These are phyloP conservation scores for Yarrowia sp. DNA, from an alignment of 805 yeast species.

Conservation along the genomic window DNA sequence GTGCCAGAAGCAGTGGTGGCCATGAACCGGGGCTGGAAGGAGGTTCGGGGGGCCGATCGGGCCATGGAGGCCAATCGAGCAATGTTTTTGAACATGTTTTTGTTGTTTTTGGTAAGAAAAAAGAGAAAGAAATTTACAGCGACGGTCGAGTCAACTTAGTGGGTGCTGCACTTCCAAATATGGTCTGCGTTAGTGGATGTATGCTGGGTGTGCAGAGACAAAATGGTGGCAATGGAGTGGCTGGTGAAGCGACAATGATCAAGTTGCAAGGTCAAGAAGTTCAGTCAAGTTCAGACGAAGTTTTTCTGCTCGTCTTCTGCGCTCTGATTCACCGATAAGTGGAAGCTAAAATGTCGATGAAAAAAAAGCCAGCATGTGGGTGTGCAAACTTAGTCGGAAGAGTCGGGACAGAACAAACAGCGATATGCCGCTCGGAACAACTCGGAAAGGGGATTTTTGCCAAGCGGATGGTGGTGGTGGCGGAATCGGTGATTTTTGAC, in stretches of 20 bases:
- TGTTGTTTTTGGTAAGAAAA: not conserved
- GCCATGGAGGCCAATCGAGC: conserved; percentile 24
- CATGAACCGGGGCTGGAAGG: not conserved
- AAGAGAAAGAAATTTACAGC: not conserved
- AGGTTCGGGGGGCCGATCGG: conserved; percentile 22
- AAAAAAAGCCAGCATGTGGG: not conserved
- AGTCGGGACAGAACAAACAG: too few relatives aligned
- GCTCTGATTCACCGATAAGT: not conserved
- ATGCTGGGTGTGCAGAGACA: too few relatives aligned
- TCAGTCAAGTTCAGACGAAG: not conserved
- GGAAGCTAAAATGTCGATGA: not conserved
- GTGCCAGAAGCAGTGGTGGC: conserved; percentile 9
- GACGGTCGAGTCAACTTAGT: not conserved
- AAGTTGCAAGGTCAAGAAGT: too few relatives aligned
- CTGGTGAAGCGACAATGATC: too few relatives aligned
- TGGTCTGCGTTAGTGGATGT: conserved; percentile 17
- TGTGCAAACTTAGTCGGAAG: not conserved
- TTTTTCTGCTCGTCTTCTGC: not conserved
- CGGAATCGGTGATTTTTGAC: not conserved
- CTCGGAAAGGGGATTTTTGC: not conserved
- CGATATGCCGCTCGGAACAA: too few relatives aligned
- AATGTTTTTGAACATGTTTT: conserved; percentile 16
- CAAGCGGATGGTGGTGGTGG: not conserved
- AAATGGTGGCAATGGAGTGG: too few relatives aligned
- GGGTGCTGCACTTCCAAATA: conserved; percentile 26